A percentile compares a stretch with the other conserved stretches of the same genome.
These are phyloP conservation scores for Psilocybe mexicana DNA, from an alignment of 1,284 basidiomycete genomes.

Conservation along the genomic window DNA sequence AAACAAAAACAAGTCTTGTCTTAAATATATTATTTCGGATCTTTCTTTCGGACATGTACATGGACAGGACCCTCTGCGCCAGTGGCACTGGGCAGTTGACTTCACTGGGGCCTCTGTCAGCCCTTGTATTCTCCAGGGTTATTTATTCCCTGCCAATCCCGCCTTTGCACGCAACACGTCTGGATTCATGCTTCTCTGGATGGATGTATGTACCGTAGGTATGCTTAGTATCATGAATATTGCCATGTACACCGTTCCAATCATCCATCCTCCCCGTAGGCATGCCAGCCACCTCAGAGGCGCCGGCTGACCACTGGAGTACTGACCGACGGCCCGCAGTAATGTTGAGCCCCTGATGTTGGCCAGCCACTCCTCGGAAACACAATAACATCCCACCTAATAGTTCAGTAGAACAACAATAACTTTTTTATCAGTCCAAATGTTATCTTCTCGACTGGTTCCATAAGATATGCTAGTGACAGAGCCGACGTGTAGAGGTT, in stretches of 20 bases:
- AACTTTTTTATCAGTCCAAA: too few species aligned
- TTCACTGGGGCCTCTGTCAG: background rate
- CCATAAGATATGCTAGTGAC: background rate
- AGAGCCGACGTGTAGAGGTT: background rate
- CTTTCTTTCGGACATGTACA: background rate
- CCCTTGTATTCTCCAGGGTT: background rate
- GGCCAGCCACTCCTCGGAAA: too few species aligned
- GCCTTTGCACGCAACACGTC: background rate
- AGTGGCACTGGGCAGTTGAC: background rate
- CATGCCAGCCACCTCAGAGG: constrained; percentile 1
- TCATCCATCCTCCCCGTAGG: background rate
- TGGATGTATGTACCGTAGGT: background rate
- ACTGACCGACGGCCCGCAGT: background rate
- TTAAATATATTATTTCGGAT: background rate
- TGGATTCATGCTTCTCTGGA: too few species aligned
- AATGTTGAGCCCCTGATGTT: background rate
- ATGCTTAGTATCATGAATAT: background rate
- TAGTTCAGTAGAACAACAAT: too few species aligned
- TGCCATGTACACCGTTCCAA: background rate
- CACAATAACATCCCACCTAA: background rate
- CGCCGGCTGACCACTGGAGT: background rate
- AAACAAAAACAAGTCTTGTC: background rate
- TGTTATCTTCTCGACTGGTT: too few species aligned
- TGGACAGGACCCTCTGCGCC: background rate
- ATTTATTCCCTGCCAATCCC: background rate